Conservation (phyloP, 495 filamentous ascomycete species). For the Parmelia sp. region DNA sequence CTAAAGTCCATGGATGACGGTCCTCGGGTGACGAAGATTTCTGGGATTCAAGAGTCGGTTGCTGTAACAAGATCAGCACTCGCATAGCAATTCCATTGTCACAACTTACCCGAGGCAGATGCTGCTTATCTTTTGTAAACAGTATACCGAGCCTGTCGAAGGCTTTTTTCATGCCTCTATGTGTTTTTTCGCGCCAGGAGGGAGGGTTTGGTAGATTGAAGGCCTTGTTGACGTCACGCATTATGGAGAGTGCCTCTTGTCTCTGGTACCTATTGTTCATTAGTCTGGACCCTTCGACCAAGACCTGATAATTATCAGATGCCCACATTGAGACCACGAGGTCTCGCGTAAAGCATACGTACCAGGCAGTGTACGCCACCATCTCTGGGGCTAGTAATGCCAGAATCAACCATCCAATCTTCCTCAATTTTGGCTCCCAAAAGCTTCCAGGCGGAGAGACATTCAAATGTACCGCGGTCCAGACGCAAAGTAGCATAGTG, state of each 20-base stretch:
- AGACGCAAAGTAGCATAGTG: conserved; percentile 38
- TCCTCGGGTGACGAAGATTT: too few species aligned
- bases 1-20: conserved; percentile 16
- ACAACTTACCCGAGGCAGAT: conserved; percentile 6
- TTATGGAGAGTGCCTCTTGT: conserved; percentile 1
- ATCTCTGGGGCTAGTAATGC: conserved; percentile 34
- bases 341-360: not conserved
- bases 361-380: conserved; percentile 26
- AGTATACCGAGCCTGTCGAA: not conserved
- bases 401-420: conserved; percentile 30
- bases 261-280: conserved; percentile 7
- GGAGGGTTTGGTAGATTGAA: conserved; percentile 2
- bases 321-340: too few species aligned
- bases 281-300: not conserved
- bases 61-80: not conserved
- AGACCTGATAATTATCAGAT: too few species aligned
- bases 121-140: not conserved
- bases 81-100: too few species aligned
- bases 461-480: conserved; percentile 41
- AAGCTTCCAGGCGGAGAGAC: conserved; percentile 23
- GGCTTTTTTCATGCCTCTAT: not conserved
- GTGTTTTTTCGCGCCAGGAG: not conserved
- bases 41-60: conserved; percentile 5
- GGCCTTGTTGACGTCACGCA: conserved; percentile 4
- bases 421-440: conserved; percentile 20